Base-by-base conservation (phyloP, 768 basidiomycete species). In the Pholiota conissans region DNA sequence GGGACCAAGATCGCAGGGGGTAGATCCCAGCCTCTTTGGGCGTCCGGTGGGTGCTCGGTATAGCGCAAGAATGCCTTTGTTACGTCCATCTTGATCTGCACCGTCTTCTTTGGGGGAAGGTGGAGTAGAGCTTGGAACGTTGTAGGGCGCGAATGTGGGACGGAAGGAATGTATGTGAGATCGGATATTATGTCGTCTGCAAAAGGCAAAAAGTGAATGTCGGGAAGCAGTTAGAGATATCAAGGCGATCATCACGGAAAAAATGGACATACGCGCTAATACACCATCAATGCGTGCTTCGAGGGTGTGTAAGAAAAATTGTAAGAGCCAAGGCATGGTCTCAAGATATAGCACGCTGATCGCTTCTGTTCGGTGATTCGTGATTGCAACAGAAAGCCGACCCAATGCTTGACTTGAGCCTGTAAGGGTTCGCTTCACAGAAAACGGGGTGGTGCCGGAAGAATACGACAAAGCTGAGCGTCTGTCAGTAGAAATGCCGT, bases 31-130 rank as follows among this genome's bases (percentile, higher is more conserved):
- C 97, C 97, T 37, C 97, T 81, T 68, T 95, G 90, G 2, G 96
- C 93, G 67, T 98, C 96, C 0, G 95, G 94, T 9, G 90, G 94
- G 69, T 98, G 95, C 67, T 98, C 95, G 10, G 93, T 95, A 69
- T 98, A 98, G 51, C 89, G 85, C 54, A 99, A 74, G 67, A 95
- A 97, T 1, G 89, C 82, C 69, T 94, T 94, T 32, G 83, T 79
- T 65, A 94, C 85, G 30, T 89, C 89, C 68, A 95, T 79, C 16
- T 78, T 81, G 52, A 98, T 73, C 7, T 79, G 77, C 5, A 93
- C 67, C 0, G 83, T 87, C 56, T 82, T 79, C 34, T 76, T 74
- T 7, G 91, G 76, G 0, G 95, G 93, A n/a, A 98, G 69, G 2
- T 71, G 78, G 13, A 98, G 71, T 18, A 79, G 67, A 5, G 85